Evolutionary conservation across 2,329 filamentous ascomycete species (phyloP).

Genomic region (Septoria linicola): DNA sequence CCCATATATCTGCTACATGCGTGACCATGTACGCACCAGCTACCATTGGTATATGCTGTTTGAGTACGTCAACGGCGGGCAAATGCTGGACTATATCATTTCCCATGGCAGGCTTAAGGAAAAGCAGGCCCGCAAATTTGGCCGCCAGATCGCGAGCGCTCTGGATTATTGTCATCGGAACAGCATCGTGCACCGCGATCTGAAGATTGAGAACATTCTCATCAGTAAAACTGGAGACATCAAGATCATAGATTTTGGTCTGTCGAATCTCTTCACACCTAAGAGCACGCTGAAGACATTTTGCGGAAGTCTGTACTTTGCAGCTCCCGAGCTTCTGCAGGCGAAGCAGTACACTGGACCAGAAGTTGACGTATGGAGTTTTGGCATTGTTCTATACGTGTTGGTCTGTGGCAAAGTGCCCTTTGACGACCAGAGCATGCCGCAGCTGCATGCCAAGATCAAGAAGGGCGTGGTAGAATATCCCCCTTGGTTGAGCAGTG

Average conservation of each 20-base stretch:
- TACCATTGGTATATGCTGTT: conserved; percentile 99
- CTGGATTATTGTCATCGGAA: conserved; percentile 97
- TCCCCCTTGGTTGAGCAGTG: conserved; percentile 84
- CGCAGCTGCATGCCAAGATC: conserved; percentile 95
- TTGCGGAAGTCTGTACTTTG: conserved; percentile 96
- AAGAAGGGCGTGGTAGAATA: conserved; percentile 97
- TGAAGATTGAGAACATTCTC: conserved; percentile 99
- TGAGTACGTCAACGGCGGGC: conserved; percentile 96
- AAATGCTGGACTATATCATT: conserved; percentile 99
- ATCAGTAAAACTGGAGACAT: conserved; percentile 99
- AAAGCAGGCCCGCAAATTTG: conserved; percentile 97
- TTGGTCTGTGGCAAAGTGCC: conserved; percentile 96
- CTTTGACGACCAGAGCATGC: conserved; percentile 99
- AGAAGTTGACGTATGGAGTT: conserved; percentile 98
- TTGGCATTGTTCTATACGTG: conserved; percentile 96
- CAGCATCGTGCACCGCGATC: conserved; percentile 93
- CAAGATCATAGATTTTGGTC: conserved; percentile 97
- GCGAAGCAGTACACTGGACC: conserved; percentile 93
- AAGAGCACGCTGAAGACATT: conserved; percentile 87
- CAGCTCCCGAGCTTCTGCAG: conserved; percentile 89
- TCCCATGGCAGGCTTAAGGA: conserved; percentile 96
- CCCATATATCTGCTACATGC: conserved; percentile 92
- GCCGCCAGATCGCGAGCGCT: conserved; percentile 92
- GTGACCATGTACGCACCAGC: conserved; percentile 91
- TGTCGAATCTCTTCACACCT: conserved; percentile 94